Conservation (phyloP, 1,284 basidiomycete species). For the Sanghuangporus baumii region DNA sequence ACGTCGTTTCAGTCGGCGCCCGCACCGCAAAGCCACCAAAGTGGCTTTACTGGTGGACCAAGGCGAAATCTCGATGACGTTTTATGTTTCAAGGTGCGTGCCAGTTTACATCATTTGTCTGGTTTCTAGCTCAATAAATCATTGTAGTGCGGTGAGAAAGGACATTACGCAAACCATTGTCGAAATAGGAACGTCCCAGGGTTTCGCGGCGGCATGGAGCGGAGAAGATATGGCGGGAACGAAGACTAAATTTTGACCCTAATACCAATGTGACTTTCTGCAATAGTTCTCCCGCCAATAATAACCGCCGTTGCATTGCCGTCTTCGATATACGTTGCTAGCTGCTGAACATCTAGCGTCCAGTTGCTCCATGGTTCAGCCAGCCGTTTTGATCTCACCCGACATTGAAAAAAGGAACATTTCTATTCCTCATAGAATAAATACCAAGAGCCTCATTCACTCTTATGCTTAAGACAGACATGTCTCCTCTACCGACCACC, state of each 20-base stretch:
- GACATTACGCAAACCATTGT: constrained; percentile 94
- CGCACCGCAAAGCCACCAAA: constrained; percentile 24
- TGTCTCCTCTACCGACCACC: neutral
- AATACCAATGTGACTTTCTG: neutral
- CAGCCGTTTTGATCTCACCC: neutral
- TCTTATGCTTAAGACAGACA: neutral
- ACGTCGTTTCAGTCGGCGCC: constrained; percentile 24
- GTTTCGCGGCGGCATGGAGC: constrained; percentile 67
- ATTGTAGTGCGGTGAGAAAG: constrained; percentile 76
- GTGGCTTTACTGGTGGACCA: constrained; percentile 30
- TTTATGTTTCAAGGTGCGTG: constrained; percentile 79
- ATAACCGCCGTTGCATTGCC: neutral
- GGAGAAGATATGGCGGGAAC: constrained; percentile 20
- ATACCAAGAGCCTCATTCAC: neutral
- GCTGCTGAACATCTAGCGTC: neutral
- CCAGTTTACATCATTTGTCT: constrained; percentile 13
- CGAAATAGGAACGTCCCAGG: constrained; percentile 80
- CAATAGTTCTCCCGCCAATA: neutral
- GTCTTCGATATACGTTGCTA: neutral
- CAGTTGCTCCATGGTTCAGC: neutral
- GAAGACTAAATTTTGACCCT: constrained; percentile 6
- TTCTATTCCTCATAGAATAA: neutral
- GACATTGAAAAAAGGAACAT: neutral
- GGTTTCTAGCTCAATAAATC: neutral
- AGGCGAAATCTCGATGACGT: constrained; percentile 82